Evolutionary conservation across 2,329 filamentous ascomycete genomes (phyloP), one percentile per base, ranked within the genome.

Genomic region (Cladosporium colombiae): DNA sequence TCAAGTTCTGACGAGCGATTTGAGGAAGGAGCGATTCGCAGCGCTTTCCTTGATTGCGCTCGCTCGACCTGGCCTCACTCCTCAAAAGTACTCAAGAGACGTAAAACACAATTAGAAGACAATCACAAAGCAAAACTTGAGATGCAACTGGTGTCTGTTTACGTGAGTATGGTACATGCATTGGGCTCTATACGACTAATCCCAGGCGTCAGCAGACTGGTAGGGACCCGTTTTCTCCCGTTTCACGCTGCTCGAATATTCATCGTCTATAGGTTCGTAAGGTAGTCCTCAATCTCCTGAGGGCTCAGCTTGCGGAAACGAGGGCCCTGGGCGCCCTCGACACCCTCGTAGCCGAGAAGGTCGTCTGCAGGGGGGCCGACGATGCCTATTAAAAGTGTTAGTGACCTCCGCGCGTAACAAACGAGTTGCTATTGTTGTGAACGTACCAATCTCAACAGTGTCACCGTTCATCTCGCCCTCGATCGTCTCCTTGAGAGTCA

Each of bases 401-500:
- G 61, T 23, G 3, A n/a, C 37, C 52, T 31, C 14, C 10, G 23
- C 8, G 21, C 53, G 31, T 14, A 16, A 40, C 7, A 3, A 14
- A 35, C 14, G 27, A 7, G 18, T 40, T 33, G 21, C 35, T 5
- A 62, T n/a, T 10, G 3, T 10, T 79, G 75, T 23, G 44, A 35
- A 40, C 88, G 78, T 81, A 93, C 92, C 94, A 79, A 99, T 97
- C 82, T 99, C 95, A 70, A 99, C 96, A 35, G 94, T 97, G 79
- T 98, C 93, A 69, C 94, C 94, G 73, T 93, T 97, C 94, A 98
- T 97, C 83, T 98, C 95, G 66, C 95, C 95, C 83, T 98, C 94
- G 77, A 99, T 99, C 66, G 95, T 97, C 85, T 99, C 95, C 86
- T 99, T 99, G 78, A 99, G 83, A 29, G 95, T 99, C 78, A 99